Base-by-base conservation (phyloP, 306 rosid species). In the Trichosanthes cucumerina region DNA sequence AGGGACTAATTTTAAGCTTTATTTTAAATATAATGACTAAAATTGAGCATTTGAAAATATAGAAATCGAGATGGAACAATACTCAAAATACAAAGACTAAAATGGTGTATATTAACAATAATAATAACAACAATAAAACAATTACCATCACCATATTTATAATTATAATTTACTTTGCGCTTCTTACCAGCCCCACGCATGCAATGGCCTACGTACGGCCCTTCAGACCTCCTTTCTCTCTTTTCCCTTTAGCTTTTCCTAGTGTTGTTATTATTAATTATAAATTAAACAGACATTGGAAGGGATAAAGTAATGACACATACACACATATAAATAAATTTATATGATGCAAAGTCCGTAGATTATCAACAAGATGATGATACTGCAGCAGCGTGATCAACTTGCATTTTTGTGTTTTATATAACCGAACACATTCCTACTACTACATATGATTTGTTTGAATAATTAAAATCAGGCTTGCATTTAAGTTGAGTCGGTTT, bases 131-230 rank as follows among this genome's bases (percentile, higher is more conserved):
- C 26, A 65, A 4, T 36, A 4, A 36, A 0, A 36, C 39, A 5
- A 36, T 59, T 15, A 47, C 16, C 52, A 47, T 64, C 18, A 28
- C 70, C 56, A 50, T 50, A 13, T 50, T 14, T 15, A 50, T 14
- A 28, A 28, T 11, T 31, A 58, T 58, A 58, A 4, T 2, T 23
- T 6, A 65, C 7, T 65, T 65, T 16, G 38, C 26, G 38, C 26
- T 21, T 41, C 10, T 44, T 12, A 70, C 56, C 56, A 44, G 3
- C 72, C 66, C 39, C 38, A 49, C 76, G 76, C 76, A 71, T 71
- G 76, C 76, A 71, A 24, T 44, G 36, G 24, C 9, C 76, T 7
- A 71, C 39, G 76, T 71, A 71, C 76, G 76, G 57, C 57, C 38
- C 16, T n/a, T 16, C 75, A 69, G 10, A 10, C 18, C 53, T 4